Evolutionary conservation across 192 early-diverging fungal species (phyloP), one percentile per base, ranked within the genome.

Genomic region (Backusella macrospora): DNA sequence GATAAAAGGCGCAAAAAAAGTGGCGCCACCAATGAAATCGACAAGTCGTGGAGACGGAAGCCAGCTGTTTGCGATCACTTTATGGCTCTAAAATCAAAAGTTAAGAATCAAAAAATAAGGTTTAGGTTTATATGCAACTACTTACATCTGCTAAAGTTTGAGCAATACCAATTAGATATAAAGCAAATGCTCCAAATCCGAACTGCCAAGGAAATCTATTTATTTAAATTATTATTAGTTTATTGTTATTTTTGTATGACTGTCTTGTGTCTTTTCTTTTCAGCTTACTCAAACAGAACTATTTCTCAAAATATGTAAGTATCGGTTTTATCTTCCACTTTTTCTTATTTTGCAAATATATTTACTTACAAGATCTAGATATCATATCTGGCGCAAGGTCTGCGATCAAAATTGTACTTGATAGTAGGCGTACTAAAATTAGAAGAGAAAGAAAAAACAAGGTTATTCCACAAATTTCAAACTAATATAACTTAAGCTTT

Each of bases 161-260:
- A 39, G 73, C 72, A 44, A 78, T 78, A 39, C 77, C 77, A 55
- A 74, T 74, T n/a, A 78, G 26, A 29, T 78, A 78, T 18, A 78
- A 49, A 42, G 77, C 72, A 40, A 74, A 73, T 40, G 52, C 69
- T 5, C 68, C 77, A 71, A 70, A 74, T 7, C 77, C 77, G 52
- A 73, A 78, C 65, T 78, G 77, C 73, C 72, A 78, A 12, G 68
- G 38, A 40, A 78, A 63, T 44, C 49, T 55, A 55, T 55, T 55
- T 55, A 23, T 52, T 55, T 23, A 9, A 10, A 23, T 10, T 55
- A 21, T 23, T 8, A 4, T 55, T 55, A 55, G 49, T 9, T 55
- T n/a, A 9, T 12, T 23, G 21, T 10, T 23, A 55, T 55, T 55
- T 23, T 10, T 21, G 68, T 66, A 44, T 55, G 68, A 3, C 65